Base-by-base conservation (phyloP, 2,329 filamentous ascomycete genomes). In the Beauveria brongniartii region DNA sequence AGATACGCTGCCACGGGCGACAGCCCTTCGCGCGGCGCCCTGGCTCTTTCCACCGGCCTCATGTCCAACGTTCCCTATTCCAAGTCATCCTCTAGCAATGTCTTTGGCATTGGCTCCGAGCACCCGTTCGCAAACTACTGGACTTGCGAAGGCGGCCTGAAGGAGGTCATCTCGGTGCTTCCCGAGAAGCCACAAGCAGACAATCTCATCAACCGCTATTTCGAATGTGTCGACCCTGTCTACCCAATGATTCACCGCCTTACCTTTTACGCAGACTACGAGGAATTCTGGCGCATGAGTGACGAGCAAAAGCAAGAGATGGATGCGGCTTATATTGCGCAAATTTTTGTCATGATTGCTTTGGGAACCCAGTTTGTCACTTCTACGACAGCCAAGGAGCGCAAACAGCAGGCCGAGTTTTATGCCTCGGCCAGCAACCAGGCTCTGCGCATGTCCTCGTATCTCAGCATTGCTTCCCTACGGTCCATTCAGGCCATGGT, bases 41-140 rank as follows among this genome's bases (percentile, higher is more conserved):
- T 84, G 28, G 79, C 82, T 34, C 75, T 80, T 16, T 85, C 82
- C 3, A 83, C 78, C 8, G 83, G 83, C 22, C 78, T 91, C 12
- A 77, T 92, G 51, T 90, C 88, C 55, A 86, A 90, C 68, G 82
- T 91, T 3, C 87, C 89, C 0, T 89, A 88, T 69, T 88, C 88
- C 0, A 79, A 83, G 47, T 83, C 87, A 10, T 85, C 85, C 7
- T 86, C 87, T 1, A 90, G 87, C 60, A 91, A 90, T 65, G 87
- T 92, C 60, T 92, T 92, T 69, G 89, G 89, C n/a, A 85, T 91
- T 64, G 89, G 88, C 16, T 86, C 87, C 0, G 87, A 91, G 69
- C 88, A 91, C 69, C 89, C 88, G 0, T 92, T 92, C 69, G 86
- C 88, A 68, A 92, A 92, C 69, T 92, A 92, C 72, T 93, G 90